Percentiles rank a stretch among this genome's conserved stretches.
Evolutionary conservation across 495 filamentous ascomycete species (phyloP).

Genomic region (Amphirosellinia nigrospora): DNA sequence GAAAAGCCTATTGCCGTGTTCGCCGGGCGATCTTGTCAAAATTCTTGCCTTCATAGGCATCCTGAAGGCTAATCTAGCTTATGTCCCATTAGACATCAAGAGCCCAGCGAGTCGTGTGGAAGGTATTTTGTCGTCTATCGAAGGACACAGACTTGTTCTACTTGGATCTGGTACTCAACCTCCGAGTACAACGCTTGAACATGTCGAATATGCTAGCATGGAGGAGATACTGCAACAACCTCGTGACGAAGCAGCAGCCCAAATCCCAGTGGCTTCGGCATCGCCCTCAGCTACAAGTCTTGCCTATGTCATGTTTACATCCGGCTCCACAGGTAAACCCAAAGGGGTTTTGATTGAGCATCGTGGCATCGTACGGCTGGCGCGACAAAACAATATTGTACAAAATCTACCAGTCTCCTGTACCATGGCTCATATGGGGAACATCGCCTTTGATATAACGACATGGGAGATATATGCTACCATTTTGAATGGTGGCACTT

Average conservation of each 20-base stretch:
- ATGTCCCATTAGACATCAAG: slow-evolving; percentile 23
- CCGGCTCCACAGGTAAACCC: slow-evolving; percentile 49
- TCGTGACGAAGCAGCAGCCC: background rate
- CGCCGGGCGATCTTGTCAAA: background rate
- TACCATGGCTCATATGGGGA: slow-evolving; percentile 31
- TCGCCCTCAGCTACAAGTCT: background rate
- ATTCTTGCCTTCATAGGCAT: slow-evolving; percentile 22
- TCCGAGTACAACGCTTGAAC: background rate
- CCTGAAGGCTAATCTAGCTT: slow-evolving; percentile 25
- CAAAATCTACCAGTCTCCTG: background rate
- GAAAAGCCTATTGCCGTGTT: background rate
- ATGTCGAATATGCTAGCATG: background rate
- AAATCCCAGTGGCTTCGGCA: background rate
- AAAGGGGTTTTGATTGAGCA: slow-evolving; percentile 48
- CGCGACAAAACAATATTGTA: background rate
- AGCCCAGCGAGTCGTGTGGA: slow-evolving; percentile 18
- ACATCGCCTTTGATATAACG: slow-evolving; percentile 36
- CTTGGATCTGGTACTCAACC: background rate
- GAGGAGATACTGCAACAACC: background rate
- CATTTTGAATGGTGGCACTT: slow-evolving; percentile 31
- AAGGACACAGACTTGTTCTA: background rate
- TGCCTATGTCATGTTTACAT: slow-evolving; percentile 40
- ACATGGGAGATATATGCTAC: slow-evolving; percentile 37
- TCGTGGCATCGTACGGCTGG: slow-evolving; percentile 32
- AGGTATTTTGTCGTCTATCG: background rate